These are phyloP conservation scores for Tremella mesenterica DNA, from an alignment of 768 basidiomycete genomes.

Conservation along the genomic window DNA sequence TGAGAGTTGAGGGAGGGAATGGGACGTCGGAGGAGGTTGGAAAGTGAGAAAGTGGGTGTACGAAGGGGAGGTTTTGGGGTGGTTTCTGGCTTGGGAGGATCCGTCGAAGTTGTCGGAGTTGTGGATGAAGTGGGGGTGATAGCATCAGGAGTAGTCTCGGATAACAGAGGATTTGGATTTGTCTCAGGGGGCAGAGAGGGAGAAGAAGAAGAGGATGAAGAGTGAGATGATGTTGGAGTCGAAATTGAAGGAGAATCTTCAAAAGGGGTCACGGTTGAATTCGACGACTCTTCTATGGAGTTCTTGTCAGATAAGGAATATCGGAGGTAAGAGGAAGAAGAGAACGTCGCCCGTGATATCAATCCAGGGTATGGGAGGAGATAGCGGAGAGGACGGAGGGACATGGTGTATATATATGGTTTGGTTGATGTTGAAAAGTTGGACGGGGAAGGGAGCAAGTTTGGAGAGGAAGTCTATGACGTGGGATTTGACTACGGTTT, in stretches of 20 bases:
- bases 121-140: not conserved
- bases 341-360: conserved; percentile 2
- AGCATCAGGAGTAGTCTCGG: not conserved
- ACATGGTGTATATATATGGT: not conserved
- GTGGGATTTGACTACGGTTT: no score
- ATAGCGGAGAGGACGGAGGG: not conserved
- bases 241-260: not conserved
- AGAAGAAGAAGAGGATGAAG: conserved; percentile 1
- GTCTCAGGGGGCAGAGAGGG: not conserved
- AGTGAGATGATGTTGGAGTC: conserved; percentile 3
- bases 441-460: no score
- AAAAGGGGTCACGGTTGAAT: not conserved
- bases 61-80: not conserved
- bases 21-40: not conserved
- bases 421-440: no score
- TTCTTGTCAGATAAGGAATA: conserved; percentile 14
- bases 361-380: not conserved
- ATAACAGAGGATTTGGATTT: conserved; percentile 5
- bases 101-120: no score
- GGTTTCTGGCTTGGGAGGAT: no score
- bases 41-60: not conserved
- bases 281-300: not conserved
- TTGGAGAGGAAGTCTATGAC: no score
- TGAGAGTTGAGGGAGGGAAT: conserved; percentile 7
- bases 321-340: conserved; percentile 16